These are phyloP conservation scores for Ciborinia camelliae DNA, from an alignment of 2,329 filamentous ascomycete species.

Conservation along the genomic window DNA sequence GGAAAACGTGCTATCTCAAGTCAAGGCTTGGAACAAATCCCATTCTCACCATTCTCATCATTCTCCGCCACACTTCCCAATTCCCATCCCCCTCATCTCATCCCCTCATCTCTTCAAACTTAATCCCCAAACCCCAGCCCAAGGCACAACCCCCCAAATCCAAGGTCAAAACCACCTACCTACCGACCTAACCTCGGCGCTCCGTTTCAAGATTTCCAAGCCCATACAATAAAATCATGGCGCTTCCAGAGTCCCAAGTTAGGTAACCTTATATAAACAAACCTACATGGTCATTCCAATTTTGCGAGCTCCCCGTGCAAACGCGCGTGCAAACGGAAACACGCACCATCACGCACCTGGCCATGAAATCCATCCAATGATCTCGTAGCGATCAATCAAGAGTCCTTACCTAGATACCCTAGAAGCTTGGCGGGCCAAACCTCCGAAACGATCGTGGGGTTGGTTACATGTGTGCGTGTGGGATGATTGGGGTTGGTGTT, in stretches of 20 bases:
- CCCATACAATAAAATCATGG: neutral
- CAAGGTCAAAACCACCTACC: neutral
- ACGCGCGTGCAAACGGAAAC: no score
- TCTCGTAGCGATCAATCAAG: neutral
- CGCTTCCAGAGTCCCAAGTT: no score
- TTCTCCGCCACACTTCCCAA: neutral
- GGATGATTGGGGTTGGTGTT: neutral
- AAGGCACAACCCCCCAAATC: no score
- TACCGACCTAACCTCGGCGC: neutral
- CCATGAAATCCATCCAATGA: neutral
- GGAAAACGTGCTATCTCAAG: neutral
- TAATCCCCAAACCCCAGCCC: no score
- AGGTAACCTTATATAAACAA: no score
- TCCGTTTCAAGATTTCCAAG: neutral
- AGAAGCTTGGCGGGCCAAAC: neutral
- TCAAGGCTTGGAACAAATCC: neutral
- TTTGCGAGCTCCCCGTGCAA: neutral
- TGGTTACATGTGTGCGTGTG: no score
- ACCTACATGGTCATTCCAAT: neutral
- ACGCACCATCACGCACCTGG: neutral
- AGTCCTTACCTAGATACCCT: neutral
- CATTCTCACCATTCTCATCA: no score
- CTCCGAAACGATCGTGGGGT: neutral
- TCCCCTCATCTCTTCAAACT: neutral
- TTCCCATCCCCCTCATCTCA: neutral